Evolutionary conservation across 108 stramenopile genomes (phyloP), one percentile per base, ranked within the genome.

Genomic region (Skeletonema tropicum): DNA sequence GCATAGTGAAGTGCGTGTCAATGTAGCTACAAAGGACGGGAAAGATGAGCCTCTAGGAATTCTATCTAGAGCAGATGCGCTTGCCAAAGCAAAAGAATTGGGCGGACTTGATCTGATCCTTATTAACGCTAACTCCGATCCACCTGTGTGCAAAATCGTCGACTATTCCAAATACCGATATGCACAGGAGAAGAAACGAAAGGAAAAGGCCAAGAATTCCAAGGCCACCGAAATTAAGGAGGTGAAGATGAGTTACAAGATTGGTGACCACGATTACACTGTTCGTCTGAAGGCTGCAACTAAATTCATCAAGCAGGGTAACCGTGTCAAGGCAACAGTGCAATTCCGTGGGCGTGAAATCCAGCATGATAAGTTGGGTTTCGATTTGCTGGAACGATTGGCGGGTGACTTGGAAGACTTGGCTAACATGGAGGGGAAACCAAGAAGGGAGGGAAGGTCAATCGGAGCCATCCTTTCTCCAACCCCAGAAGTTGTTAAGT

Each of bases 191-290:
- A 97, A 97, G 89, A 91, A 93, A 74, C 89, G 93, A 15, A 98
- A 98, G 87, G 98, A 97, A 63, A 74, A 91, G 70, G 88, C 88
- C 72, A 97, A 97, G 86, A 97, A 97, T 86, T 83, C 88, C 63
- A 98, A 98, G 87, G 86, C 91, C 9, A 92, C 88, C 17, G 97
- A 98, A 83, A 65, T 97, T 31, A 98, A 98, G 85, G 97, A 98
- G 78, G 92, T 98, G 21, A 98, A 97, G 75, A 96, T 98, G 96
- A 88, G 86, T 21, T 96, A 97, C 89, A 97, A 96, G 83, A 97
- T 98, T 71, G 97, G 96, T 63, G 88, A 90, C 19, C 96, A 97
- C 73, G 98, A 98, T 71, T 98, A 97, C 75, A 87, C 85, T 52
- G 97, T 98, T 1, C 85, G 98, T 23, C 77, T 87, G 23, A 92